Percentiles rank a stretch among this genome's conserved stretches.
Evolutionary conservation across 306 rosid genomes (phyloP).

Genomic region (Gastrolobium villosum): DNA sequence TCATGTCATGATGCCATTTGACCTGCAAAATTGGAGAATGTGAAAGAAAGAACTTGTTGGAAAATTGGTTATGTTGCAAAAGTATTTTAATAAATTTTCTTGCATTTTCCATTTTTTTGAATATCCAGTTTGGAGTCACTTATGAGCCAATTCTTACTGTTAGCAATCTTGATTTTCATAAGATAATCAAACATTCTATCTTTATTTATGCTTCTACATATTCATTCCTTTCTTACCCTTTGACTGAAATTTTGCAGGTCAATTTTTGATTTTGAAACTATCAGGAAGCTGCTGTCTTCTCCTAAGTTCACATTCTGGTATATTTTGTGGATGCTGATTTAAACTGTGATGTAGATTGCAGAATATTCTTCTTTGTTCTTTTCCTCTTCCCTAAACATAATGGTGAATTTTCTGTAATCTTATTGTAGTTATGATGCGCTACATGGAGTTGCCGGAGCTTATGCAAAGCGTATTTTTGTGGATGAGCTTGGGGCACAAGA

Average conservation of each 20-base stretch:
- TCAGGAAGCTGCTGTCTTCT: slow-evolving; percentile 78
- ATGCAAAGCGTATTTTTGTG: slow-evolving; percentile 92
- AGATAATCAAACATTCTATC: slow-evolving; percentile 29
- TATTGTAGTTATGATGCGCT: slow-evolving; percentile 80
- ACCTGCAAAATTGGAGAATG: slow-evolving; percentile 37
- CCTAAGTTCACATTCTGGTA: slow-evolving; percentile 97
- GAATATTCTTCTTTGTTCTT: slow-evolving; percentile 23
- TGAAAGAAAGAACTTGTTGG: slow-evolving; percentile 35
- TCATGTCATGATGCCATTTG: slow-evolving; percentile 35
- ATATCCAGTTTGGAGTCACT: slow-evolving; percentile 28
- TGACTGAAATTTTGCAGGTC: slow-evolving; percentile 68
- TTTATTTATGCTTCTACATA: slow-evolving; percentile 25
- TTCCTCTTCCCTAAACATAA: slow-evolving; percentile 29
- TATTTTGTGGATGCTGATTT: slow-evolving; percentile 41
- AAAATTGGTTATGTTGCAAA: slow-evolving; percentile 33
- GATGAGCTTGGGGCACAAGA: slow-evolving; percentile 99
- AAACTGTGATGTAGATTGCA: slow-evolving; percentile 29
- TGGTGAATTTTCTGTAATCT: slow-evolving; percentile 24
- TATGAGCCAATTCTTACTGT: slow-evolving; percentile 16
- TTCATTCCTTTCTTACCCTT: slow-evolving; percentile 27
- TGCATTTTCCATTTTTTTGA: slow-evolving; percentile 18
- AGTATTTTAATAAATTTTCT: slow-evolving; percentile 27
- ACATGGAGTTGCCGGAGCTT: slow-evolving; percentile 98
- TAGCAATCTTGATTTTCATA: slow-evolving; percentile 33
- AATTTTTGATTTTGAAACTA: slow-evolving; percentile 86